Conservation (phyloP, 352 stramenopile genomes). For the Phytophthora cryptogea region DNA sequence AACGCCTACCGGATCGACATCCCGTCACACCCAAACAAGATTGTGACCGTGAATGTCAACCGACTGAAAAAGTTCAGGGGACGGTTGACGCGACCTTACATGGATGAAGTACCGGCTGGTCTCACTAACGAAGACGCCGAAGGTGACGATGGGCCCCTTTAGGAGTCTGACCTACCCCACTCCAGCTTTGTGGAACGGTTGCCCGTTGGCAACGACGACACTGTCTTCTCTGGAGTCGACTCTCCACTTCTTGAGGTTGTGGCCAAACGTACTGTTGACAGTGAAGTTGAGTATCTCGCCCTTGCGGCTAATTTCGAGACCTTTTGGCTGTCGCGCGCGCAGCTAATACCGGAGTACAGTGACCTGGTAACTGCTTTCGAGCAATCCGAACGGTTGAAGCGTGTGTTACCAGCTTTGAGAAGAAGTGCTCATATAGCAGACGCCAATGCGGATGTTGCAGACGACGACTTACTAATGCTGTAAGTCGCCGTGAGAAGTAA, state of each 20-base stretch:
- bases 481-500: too few relatives aligned
- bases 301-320: slow-evolving; percentile 1
- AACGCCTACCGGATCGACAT: too few relatives aligned
- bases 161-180: neutral
- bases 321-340: neutral
- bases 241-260: neutral
- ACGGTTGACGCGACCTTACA: neutral
- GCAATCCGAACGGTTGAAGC: neutral
- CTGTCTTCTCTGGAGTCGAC: neutral
- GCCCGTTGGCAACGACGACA: neutral
- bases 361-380: neutral
- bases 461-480: neutral
- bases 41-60: too few relatives aligned
- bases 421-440: neutral
- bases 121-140: neutral
- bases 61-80: too few relatives aligned
- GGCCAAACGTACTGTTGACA: neutral
- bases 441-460: neutral
- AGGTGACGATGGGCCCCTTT: neutral
- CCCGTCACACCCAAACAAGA: too few relatives aligned
- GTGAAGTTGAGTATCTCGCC: neutral
- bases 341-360: neutral
- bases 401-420: neutral
- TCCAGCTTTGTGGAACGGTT: neutral
- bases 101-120: neutral